These are phyloP conservation scores for Pyrus pyrifolia DNA, from an alignment of 306 rosid species.

Conservation along the genomic window DNA sequence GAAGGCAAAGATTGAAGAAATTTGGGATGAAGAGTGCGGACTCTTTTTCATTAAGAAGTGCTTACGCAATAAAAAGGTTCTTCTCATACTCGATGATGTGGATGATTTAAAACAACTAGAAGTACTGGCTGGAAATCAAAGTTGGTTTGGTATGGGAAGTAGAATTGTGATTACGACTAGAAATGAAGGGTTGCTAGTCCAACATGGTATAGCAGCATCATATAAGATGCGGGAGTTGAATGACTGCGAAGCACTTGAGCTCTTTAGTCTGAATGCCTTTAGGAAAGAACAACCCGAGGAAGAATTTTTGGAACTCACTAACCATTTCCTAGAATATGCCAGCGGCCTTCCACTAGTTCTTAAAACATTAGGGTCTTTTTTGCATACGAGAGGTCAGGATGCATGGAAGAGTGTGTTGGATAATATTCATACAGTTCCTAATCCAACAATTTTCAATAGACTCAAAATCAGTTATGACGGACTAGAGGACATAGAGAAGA, in stretches of 20 bases:
- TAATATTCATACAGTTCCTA: neutral
- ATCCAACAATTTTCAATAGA: neutral
- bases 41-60: conserved; percentile 5
- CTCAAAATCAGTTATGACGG: conserved; percentile 22
- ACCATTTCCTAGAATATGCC: neutral
- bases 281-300: neutral
- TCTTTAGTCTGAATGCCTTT: conserved; percentile 1
- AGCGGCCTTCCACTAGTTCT: neutral
- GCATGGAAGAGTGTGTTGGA: neutral
- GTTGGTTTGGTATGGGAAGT: conserved; percentile 15
- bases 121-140: conserved; percentile 18
- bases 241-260: neutral
- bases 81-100: conserved; percentile 21
- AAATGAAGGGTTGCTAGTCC: conserved; percentile 6
- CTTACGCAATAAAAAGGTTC: conserved; percentile 3
- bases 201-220: conserved; percentile 10
- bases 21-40: neutral
- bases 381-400: neutral
- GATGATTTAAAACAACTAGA: conserved; percentile 27
- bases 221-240: neutral
- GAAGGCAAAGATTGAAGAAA: neutral
- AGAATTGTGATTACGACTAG: conserved; percentile 27
- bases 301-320: neutral
- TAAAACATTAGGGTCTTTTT: neutral
- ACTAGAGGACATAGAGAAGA: no score